A percentile compares a stretch with the other conserved stretches of the same genome.
These are phyloP conservation scores for Aegilops umbellulata DNA, from an alignment of 176 grass and related monocot species.

Conservation along the genomic window DNA sequence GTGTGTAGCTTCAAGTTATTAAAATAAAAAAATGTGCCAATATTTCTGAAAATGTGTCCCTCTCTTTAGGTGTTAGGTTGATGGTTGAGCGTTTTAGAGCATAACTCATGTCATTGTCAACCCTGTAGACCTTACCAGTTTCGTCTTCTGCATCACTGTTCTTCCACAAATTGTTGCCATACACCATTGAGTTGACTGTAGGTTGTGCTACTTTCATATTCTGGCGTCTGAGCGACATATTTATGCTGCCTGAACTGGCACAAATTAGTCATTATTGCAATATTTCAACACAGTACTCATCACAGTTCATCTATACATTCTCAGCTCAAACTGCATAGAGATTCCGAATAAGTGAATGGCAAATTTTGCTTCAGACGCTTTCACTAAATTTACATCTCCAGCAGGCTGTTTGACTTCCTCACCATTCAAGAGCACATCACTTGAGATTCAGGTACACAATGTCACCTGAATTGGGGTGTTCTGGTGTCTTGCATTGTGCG, in stretches of 20 bases:
- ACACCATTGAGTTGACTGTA: background rate
- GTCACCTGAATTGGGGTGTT: background rate
- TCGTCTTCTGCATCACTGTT: background rate
- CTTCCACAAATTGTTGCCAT: background rate
- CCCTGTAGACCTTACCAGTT: background rate
- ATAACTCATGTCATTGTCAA: background rate
- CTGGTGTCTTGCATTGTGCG: background rate
- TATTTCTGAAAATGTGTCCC: background rate
- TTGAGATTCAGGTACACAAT: background rate
- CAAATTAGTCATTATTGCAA: background rate
- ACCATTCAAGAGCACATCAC: background rate
- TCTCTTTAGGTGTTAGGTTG: background rate
- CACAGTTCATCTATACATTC: background rate
- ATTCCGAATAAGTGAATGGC: background rate
- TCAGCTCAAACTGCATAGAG: background rate
- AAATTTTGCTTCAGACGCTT: background rate
- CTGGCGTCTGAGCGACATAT: background rate
- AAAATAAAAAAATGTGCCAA: background rate
- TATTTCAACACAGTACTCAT: background rate
- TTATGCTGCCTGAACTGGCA: background rate
- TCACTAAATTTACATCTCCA: background rate
- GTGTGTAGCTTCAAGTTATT: background rate
- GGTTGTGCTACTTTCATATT: background rate
- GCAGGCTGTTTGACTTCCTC: constrained; percentile 1
- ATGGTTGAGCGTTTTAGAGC: background rate